These are phyloP conservation scores for Entomortierella parvispora DNA, from an alignment of 192 early-diverging fungal genomes.

Conservation along the genomic window DNA sequence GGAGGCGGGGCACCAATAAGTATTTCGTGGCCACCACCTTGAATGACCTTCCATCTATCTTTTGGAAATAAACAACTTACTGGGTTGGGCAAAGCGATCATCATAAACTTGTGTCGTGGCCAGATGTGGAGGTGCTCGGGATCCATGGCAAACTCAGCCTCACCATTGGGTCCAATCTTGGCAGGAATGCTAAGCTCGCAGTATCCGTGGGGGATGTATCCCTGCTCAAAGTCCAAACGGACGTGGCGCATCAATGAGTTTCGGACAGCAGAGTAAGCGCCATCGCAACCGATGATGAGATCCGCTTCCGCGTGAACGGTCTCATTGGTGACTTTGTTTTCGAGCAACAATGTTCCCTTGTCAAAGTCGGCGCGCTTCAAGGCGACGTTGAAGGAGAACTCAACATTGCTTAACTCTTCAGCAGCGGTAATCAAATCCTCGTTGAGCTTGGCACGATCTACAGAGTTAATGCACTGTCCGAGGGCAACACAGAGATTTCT, in stretches of 20 bases:
- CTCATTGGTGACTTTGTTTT: constrained; percentile 55
- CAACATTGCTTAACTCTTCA: constrained; percentile 72
- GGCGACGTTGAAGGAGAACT: constrained; percentile 80
- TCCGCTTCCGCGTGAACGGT: constrained; percentile 65
- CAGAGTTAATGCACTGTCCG: constrained; percentile 89
- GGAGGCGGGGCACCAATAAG: no score
- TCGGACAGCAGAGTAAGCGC: constrained; percentile 84
- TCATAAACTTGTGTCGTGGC: constrained; percentile 96
- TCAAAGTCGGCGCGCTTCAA: constrained; percentile 80
- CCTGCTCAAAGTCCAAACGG: constrained; percentile 85
- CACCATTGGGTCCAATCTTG: constrained; percentile 58
- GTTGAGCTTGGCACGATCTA: constrained; percentile 87
- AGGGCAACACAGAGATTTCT: background rate
- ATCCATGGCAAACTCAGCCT: constrained; percentile 82
- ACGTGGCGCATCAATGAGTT: constrained; percentile 82
- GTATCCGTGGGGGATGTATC: constrained; percentile 92
- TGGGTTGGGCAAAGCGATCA: constrained; percentile 96
- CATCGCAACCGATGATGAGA: constrained; percentile 90
- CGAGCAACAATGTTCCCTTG: constrained; percentile 61
- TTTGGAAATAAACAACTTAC: constrained; percentile 49
- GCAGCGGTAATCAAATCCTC: constrained; percentile 81
- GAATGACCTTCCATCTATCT: background rate
- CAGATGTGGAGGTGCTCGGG: constrained; percentile 97
- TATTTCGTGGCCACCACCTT: no score
- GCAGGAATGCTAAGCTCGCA: constrained; percentile 93